Percentiles rank a stretch among this genome's conserved stretches.
Conservation (phyloP, 106 monocot genomes). For the Dioscorea alata region DNA sequence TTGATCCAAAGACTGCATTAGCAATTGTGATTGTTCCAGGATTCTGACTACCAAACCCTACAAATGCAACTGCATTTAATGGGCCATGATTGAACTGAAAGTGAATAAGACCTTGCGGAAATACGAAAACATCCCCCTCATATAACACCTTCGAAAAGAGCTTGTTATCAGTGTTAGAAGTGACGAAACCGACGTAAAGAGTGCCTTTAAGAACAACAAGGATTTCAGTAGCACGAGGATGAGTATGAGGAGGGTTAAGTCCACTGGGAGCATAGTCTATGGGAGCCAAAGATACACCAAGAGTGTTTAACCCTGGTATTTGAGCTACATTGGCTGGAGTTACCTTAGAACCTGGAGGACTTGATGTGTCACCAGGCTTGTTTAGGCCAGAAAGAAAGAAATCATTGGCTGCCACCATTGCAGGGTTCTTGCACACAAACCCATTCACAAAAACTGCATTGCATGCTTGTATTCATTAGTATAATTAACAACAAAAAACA, state of each 20-base stretch:
- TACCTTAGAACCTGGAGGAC: background rate
- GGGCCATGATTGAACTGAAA: background rate
- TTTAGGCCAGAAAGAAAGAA: background rate
- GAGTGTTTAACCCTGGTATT: background rate
- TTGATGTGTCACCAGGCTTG: background rate
- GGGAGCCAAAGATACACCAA: background rate
- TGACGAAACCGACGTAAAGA: background rate
- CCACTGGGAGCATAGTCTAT: background rate
- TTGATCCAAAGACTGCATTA: background rate
- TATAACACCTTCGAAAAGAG: background rate
- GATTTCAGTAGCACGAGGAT: background rate
- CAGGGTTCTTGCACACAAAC: background rate
- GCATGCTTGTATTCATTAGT: no score
- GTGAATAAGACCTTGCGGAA: background rate
- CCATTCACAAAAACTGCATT: background rate
- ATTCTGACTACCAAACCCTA: background rate
- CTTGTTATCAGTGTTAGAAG: background rate
- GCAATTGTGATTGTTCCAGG: background rate
- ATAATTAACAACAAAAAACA: background rate
- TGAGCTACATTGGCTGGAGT: background rate
- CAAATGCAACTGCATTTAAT: background rate
- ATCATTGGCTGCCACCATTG: background rate
- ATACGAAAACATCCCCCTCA: background rate
- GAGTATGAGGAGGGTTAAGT: background rate
- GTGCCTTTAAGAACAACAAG: background rate